These are phyloP conservation scores for Rhodomyrtus tomentosa DNA, from an alignment of 345 rosid species.

Conservation along the genomic window DNA sequence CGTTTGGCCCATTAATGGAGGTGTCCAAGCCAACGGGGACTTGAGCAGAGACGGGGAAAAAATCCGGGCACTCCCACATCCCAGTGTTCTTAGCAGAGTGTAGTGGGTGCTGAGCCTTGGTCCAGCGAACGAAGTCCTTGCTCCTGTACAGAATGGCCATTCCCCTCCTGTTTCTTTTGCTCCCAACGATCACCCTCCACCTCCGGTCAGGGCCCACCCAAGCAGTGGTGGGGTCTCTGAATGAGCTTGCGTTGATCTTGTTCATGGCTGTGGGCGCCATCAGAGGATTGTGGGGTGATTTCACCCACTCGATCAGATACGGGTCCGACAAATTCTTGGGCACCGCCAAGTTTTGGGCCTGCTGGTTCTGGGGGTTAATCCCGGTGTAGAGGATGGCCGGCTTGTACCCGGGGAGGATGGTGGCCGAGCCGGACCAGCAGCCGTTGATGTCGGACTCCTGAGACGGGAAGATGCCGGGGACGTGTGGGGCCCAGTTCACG, in stretches of 20 bases:
- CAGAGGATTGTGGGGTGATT: constrained; percentile 28
- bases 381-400: constrained; percentile 50
- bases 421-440: constrained; percentile 53
- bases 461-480: constrained; percentile 25
- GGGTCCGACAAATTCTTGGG: constrained; percentile 42
- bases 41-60: constrained; percentile 20
- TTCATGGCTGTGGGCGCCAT: constrained; percentile 9
- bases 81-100: constrained; percentile 21
- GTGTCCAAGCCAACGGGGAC: constrained; percentile 21
- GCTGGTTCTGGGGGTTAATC: constrained; percentile 11
- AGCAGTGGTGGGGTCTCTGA: constrained; percentile 49
- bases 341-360: constrained; percentile 30
- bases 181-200: constrained; percentile 31
- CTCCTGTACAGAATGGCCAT: constrained; percentile 28
- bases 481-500: constrained; percentile 36
- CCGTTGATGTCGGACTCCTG: constrained; percentile 30
- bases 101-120: constrained; percentile 12
- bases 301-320: constrained; percentile 31
- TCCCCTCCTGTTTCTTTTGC: constrained; percentile 7
- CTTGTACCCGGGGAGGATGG: constrained; percentile 17
- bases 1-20: constrained; percentile 4
- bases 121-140: constrained; percentile 30
- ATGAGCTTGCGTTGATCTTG: constrained; percentile 23
- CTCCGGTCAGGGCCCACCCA: constrained; percentile 26
- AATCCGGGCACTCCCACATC: constrained; percentile 62